Percentiles rank a stretch among this genome's conserved stretches.
Evolutionary conservation across 2,329 filamentous ascomycete genomes (phyloP).

Genomic region (Aurifilum marmelostoma): DNA sequence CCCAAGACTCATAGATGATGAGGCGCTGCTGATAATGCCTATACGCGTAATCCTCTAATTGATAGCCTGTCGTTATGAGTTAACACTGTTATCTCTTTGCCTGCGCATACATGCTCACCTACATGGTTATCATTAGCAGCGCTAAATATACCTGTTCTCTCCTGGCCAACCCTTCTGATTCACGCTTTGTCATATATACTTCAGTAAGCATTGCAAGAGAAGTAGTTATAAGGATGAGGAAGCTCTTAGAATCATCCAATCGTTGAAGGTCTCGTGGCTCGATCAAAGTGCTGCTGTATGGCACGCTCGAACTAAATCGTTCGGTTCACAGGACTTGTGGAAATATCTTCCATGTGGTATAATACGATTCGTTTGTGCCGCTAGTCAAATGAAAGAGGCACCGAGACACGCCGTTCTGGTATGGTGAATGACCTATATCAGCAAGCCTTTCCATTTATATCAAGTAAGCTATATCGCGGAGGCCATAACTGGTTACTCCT

Average conservation of each 20-base stretch:
- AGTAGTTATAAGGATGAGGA: no score
- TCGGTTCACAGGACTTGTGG: not conserved
- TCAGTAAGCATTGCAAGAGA: no score
- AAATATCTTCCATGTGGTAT: not conserved
- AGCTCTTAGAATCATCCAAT: not conserved
- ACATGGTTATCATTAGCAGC: no score
- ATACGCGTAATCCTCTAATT: not conserved
- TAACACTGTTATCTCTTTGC: not conserved
- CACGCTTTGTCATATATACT: no score
- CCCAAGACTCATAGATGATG: not conserved
- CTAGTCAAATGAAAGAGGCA: not conserved
- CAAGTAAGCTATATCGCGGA: not conserved
- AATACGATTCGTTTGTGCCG: not conserved
- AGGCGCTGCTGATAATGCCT: not conserved
- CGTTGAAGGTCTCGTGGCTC: not conserved
- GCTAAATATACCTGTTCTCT: not conserved
- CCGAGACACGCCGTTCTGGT: no score
- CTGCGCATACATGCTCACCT: no score
- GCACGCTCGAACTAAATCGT: not conserved
- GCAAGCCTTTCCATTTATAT: not conserved
- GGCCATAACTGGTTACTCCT: not conserved
- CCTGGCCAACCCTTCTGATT: no score
- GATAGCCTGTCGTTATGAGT: not conserved
- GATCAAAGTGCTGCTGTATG: not conserved
- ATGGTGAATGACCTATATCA: not conserved